These are phyloP conservation scores for Torrubiella hemipterigena DNA, from an alignment of 2,329 filamentous ascomycete species.

Conservation along the genomic window DNA sequence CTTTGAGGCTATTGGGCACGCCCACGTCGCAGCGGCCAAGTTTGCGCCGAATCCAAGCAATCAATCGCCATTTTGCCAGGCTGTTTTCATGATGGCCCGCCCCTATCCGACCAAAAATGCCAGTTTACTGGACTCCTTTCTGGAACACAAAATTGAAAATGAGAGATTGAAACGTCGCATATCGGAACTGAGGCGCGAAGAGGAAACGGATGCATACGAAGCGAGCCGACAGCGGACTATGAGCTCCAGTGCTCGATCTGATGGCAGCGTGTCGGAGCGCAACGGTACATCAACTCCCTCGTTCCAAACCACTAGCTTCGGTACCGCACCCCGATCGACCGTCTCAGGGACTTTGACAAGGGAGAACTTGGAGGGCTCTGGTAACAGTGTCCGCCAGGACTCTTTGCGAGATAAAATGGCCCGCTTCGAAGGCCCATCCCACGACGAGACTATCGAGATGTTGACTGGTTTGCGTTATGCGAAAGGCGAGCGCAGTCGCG, in stretches of 20 bases:
- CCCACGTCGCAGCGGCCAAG: conserved; percentile 65
- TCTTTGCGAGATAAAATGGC: conserved; percentile 79
- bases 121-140: conserved; percentile 74
- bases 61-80: conserved; percentile 62
- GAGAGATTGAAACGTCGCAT: conserved; percentile 77
- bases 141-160: conserved; percentile 96
- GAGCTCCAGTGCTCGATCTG: conserved; percentile 44
- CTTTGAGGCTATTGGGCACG: conserved; percentile 86
- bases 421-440: conserved; percentile 62
- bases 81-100: conserved; percentile 87
- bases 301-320: conserved; percentile 24
- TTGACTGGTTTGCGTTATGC: conserved; percentile 79
- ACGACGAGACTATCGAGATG: conserved; percentile 85
- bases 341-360: conserved; percentile 62
- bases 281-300: conserved; percentile 21
- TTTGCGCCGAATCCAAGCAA: conserved; percentile 52
- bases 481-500: conserved; percentile 77
- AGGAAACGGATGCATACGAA: conserved; percentile 65
- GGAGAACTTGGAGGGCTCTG: conserved; percentile 67
- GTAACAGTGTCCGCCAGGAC: conserved; percentile 54
- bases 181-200: conserved; percentile 72
- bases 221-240: conserved; percentile 48
- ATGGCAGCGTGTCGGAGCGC: conserved; percentile 32
- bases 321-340: conserved; percentile 42
- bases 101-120: conserved; percentile 86